Base-by-base conservation (phyloP, 1,284 basidiomycete genomes). In the Cryptococcus floricola region DNA sequence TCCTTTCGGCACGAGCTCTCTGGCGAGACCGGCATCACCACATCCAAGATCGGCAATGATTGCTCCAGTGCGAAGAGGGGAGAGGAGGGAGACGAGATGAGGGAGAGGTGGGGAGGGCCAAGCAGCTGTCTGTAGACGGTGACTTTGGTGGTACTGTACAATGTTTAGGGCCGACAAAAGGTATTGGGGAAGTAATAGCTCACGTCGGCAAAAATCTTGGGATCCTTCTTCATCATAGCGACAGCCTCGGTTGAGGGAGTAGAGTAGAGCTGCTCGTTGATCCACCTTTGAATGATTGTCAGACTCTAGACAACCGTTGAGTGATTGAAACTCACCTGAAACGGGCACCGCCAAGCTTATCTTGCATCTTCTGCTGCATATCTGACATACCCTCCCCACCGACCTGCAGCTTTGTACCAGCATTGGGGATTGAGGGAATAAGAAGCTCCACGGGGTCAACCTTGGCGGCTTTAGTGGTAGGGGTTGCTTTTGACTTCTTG, bases 41-140 rank as follows among this genome's bases (percentile, higher is more conserved):
- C 94, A 98, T 7, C 96, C 96, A 23, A 98, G 80, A 77, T 99
- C 96, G 23, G 85, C 92, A 48, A 99, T 85, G 57, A 98, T 79
- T 0, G 87, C 86, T 54, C 81, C 82, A 18, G 79, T 56, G 5
- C 89, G 83, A 60, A 85, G 85, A 1, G 81, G 79, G 1, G 84
- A 53, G 49, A 76, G 84, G 19, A 27, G 80, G 75, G 9, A 83
- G 50, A 87, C 83, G 71, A 92, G 91, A 70, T 88, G 82, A 34
- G 87, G 80, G 23, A 95, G 86, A 1, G 93, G 93, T 67, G 95
- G 94, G 1, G 84, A 84, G 0, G 93, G 93, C 93, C 93, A 97
- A 3, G 85, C 85, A 52, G 87, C 83, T 4, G 94, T 91, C 77
- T 95, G 91, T 55, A 85, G 83, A 39, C 91, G 85, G 78, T 96